Conservation (phyloP, 345 rosid species). For the Diplotaxis tenuifolia region DNA sequence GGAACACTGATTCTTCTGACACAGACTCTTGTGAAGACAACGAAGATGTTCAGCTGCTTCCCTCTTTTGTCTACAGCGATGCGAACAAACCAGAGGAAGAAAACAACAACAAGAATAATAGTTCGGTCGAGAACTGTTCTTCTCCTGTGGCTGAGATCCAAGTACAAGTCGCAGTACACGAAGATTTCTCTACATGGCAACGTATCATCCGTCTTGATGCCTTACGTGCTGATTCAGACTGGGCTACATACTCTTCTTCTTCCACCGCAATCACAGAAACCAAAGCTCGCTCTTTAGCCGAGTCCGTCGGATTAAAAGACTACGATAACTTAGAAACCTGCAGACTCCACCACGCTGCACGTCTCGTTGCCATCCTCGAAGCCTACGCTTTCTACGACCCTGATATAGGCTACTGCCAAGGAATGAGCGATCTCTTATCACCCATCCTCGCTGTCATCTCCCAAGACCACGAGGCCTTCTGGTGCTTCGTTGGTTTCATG, state of each 20-base stretch:
- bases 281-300: constrained; percentile 64
- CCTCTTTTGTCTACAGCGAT: constrained; percentile 51
- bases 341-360: constrained; percentile 86
- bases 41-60: constrained; percentile 56
- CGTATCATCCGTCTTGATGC: constrained; percentile 97
- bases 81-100: constrained; percentile 44
- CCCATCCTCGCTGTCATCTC: constrained; percentile 76
- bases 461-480: constrained; percentile 91
- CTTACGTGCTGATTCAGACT: constrained; percentile 87
- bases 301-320: constrained; percentile 82
- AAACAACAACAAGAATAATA: constrained; percentile 8
- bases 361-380: constrained; percentile 87
- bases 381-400: constrained; percentile 90
- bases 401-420: constrained; percentile 98
- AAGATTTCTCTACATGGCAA: constrained; percentile 86
- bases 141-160: constrained; percentile 35
- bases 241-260: constrained; percentile 60
- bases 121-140: constrained; percentile 38
- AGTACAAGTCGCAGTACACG: constrained; percentile 38
- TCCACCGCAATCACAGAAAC: constrained; percentile 63
- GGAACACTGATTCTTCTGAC: constrained; percentile 77
- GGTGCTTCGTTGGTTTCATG: constrained; percentile 98
- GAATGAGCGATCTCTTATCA: constrained; percentile 95
- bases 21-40: constrained; percentile 77
- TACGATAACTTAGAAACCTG: constrained; percentile 77